Percentiles rank a stretch among this genome's conserved stretches.
phyloP scores from a whole-genome alignment of 768 basidiomycete genomes.

The Leucosporidium scottii region DNA sequence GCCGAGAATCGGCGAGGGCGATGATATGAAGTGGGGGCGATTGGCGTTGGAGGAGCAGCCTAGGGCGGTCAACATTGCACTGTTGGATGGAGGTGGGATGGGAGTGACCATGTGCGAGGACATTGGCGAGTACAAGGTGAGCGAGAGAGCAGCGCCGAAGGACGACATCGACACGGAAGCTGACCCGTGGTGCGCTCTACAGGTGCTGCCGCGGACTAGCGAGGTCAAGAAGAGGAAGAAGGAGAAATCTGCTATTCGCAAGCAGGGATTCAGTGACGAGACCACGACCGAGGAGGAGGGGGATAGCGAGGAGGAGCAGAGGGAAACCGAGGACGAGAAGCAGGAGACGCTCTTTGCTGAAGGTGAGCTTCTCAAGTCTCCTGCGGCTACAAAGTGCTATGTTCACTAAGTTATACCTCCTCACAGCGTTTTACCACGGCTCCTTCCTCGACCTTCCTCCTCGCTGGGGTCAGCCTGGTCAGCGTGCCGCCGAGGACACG shows the following conservation, averaged over 20 bases:
- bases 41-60: too few species aligned
- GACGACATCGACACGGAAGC: background rate
- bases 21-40: too few species aligned
- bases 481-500: background rate
- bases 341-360: conserved; percentile 13
- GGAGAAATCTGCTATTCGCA: background rate
- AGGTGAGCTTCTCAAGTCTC: background rate
- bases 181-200: background rate
- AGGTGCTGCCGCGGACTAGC: background rate
- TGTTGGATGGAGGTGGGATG: too few species aligned
- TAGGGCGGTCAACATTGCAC: too few species aligned
- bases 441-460: background rate
- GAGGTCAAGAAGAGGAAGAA: background rate
- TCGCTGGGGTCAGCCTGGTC: background rate
- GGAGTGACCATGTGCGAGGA: conserved; percentile 5
- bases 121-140: conserved; percentile 16
- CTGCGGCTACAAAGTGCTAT: too few species aligned
- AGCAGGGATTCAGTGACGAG: background rate
- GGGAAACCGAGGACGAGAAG: background rate
- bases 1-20: background rate
- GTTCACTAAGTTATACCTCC: too few species aligned
- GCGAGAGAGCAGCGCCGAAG: background rate
- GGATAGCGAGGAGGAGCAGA: background rate
- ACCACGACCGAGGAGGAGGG: background rate
- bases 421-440: background rate